Percentiles rank a stretch among this genome's conserved stretches.
These are phyloP conservation scores for Phytopythium vexans DNA, from an alignment of 352 stramenopile species.

Conservation along the genomic window DNA sequence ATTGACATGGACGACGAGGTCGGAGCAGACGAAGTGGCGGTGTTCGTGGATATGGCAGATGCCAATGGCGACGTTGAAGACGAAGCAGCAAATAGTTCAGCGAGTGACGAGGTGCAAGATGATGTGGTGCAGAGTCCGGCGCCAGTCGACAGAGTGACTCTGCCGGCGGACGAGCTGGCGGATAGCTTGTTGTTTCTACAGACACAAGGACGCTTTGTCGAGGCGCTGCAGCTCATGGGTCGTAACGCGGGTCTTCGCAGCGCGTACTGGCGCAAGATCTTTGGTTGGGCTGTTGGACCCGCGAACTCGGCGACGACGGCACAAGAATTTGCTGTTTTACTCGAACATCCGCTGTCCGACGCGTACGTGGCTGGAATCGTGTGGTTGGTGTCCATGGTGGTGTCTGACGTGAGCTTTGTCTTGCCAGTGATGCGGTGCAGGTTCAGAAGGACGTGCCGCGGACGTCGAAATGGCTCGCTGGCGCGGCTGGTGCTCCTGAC, in stretches of 20 bases:
- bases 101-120: conserved; percentile 13
- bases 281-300: conserved; percentile 50
- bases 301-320: not conserved
- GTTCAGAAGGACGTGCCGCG: conserved; percentile 81
- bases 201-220: conserved; percentile 54
- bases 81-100: not conserved
- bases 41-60: not conserved
- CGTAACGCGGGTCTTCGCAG: conserved; percentile 41
- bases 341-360: conserved; percentile 33
- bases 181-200: conserved; percentile 69
- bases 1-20: too few relatives aligned
- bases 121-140: conserved; percentile 11
- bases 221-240: conserved; percentile 72
- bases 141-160: conserved; percentile 1
- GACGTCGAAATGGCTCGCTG: conserved; percentile 71
- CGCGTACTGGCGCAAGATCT: conserved; percentile 67
- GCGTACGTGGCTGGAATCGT: conserved; percentile 29
- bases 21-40: too few relatives aligned
- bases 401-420: conserved; percentile 3
- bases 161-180: conserved; percentile 40
- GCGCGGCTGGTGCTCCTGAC: conserved; percentile 48
- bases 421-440: conserved; percentile 54
- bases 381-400: not conserved
- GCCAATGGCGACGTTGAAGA: conserved; percentile 12
- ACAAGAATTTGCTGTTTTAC: conserved; percentile 10